phyloP scores from a whole-genome alignment of 768 basidiomycete species.

The Boletus subcaerulescens region DNA sequence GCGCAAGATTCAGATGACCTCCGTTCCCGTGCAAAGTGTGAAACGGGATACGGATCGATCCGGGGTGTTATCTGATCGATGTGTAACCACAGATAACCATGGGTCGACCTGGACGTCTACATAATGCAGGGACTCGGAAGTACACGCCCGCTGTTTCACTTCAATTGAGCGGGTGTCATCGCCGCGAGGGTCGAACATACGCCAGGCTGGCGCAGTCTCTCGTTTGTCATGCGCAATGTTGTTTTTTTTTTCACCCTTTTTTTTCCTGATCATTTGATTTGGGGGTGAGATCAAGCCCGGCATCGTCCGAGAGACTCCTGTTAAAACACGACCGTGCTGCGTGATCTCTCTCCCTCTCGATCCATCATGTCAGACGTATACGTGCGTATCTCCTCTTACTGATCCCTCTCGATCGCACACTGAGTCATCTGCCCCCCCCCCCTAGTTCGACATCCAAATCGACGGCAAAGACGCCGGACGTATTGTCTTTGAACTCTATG shows the following conservation, averaged over 20 bases:
- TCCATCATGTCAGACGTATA: conserved; percentile 25
- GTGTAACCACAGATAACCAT: too few relatives aligned
- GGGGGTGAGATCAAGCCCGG: not conserved
- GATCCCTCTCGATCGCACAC: conserved; percentile 2
- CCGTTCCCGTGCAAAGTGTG: too few relatives aligned
- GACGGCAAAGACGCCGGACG: conserved; percentile 41
- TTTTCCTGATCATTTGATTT: not conserved
- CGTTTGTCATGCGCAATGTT: too few relatives aligned
- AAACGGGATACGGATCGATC: too few relatives aligned
- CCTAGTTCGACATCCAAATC: conserved; percentile 67
- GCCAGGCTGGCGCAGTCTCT: too few relatives aligned
- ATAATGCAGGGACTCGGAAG: too few relatives aligned
- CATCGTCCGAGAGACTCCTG: not conserved
- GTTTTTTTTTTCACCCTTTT: not conserved
- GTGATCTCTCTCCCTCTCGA: not conserved
- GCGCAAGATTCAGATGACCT: too few relatives aligned
- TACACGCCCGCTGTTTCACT: too few relatives aligned
- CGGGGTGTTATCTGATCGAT: too few relatives aligned
- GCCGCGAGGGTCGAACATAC: too few relatives aligned
- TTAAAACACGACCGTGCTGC: not conserved
- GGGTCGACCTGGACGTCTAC: too few relatives aligned
- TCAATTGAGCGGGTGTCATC: too few relatives aligned
- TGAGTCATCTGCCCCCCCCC: not conserved
- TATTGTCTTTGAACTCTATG: conserved; percentile 84
- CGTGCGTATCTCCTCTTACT: not conserved